These are phyloP conservation scores for Cardamine occulta DNA, from an alignment of 345 rosid species.

Conservation along the genomic window DNA sequence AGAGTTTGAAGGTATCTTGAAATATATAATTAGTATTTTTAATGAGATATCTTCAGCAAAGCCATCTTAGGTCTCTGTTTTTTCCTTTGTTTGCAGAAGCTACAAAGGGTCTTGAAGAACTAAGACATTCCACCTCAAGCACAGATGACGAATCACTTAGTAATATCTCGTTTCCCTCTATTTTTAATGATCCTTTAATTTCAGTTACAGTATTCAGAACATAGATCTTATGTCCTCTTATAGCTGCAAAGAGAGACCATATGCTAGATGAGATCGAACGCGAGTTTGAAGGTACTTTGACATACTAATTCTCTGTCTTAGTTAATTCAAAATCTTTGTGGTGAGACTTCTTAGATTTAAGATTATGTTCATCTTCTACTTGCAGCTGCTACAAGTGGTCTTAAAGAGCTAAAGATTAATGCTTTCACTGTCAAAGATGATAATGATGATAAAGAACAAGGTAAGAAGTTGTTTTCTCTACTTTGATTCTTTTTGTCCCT, in stretches of 20 bases:
- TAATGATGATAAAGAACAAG: constrained; percentile 33
- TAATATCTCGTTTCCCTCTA: neutral
- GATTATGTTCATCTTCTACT: constrained; percentile 22
- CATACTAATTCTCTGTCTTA: neutral
- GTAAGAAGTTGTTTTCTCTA: constrained; percentile 20
- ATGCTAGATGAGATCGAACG: constrained; percentile 46
- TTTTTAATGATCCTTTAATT: neutral
- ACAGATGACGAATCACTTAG: constrained; percentile 31
- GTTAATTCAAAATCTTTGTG: constrained; percentile 1
- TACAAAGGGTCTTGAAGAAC: constrained; percentile 45
- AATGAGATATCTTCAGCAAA: neutral
- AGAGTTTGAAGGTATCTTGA: constrained; percentile 42
- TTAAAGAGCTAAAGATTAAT: constrained; percentile 41
- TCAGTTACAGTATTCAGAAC: neutral
- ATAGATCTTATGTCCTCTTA: constrained; percentile 19
- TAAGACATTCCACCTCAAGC: constrained; percentile 32
- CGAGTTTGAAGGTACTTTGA: constrained; percentile 44
- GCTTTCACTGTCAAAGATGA: constrained; percentile 35
- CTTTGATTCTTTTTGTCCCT: neutral
- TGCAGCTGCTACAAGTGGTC: constrained; percentile 41
- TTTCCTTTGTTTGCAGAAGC: constrained; percentile 38
- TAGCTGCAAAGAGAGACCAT: constrained; percentile 35
- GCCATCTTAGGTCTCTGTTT: constrained; percentile 23
- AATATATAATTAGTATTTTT: neutral
- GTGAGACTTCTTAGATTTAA: constrained; percentile 9